Conservation (phyloP, 257 asterid genomes). For the Solanum infundibuliforme region DNA sequence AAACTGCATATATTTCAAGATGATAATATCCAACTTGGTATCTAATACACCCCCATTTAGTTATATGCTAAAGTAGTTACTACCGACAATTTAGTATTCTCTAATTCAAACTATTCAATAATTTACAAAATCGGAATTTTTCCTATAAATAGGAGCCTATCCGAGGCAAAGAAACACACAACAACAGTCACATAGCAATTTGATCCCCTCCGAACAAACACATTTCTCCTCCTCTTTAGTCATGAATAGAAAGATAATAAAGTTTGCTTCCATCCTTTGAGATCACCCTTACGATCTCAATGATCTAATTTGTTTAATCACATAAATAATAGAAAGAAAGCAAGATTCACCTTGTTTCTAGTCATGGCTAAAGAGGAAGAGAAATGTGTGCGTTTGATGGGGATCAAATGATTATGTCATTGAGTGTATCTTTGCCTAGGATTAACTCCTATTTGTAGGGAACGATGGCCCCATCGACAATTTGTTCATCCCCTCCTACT, state of each 20-base stretch:
- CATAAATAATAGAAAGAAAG: too few relatives aligned
- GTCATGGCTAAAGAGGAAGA: not conserved
- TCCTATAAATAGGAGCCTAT: not conserved
- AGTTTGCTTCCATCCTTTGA: too few relatives aligned
- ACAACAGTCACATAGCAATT: not conserved
- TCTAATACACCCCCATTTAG: not conserved
- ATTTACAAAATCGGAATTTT: not conserved
- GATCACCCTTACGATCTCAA: too few relatives aligned
- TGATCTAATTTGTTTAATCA: too few relatives aligned
- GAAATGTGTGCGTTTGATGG: not conserved
- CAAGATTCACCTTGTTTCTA: not conserved
- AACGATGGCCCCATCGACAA: too few relatives aligned
- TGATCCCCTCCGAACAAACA: not conserved
- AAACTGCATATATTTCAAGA: too few relatives aligned
- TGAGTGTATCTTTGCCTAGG: not conserved
- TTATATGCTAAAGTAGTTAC: not conserved
- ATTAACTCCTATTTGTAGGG: not conserved
- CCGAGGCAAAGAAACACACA: not conserved
- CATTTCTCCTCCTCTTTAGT: not conserved
- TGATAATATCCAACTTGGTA: not conserved
- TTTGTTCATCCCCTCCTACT: not conserved
- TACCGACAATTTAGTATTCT: not conserved
- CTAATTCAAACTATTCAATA: not conserved
- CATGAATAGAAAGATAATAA: too few relatives aligned
- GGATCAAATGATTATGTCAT: not conserved